Percentiles rank a stretch among this genome's conserved stretches.
These are phyloP conservation scores for Fraxinus sp. DNA, from an alignment of 305 asterid species.

Conservation along the genomic window DNA sequence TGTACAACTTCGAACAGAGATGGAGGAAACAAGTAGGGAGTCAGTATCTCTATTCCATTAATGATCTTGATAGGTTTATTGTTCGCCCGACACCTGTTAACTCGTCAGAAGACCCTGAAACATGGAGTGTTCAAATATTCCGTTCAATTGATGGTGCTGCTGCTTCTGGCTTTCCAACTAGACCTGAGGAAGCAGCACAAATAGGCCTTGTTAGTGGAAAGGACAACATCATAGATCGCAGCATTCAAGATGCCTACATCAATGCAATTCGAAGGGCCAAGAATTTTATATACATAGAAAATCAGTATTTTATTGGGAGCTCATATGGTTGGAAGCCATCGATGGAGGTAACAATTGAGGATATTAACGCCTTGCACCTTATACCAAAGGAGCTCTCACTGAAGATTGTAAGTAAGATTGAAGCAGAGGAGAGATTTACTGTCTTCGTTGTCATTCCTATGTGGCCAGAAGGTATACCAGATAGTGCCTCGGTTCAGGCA, in stretches of 20 bases:
- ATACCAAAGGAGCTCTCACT: constrained; percentile 82
- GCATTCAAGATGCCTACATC: constrained; percentile 88
- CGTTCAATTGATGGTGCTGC: constrained; percentile 85
- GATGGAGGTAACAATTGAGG: constrained; percentile 39
- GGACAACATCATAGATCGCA: constrained; percentile 61
- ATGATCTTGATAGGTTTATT: constrained; percentile 43
- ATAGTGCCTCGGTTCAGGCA: constrained; percentile 78
- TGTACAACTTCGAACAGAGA: constrained; percentile 84
- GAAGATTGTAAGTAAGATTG: constrained; percentile 76
- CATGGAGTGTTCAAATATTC: constrained; percentile 83
- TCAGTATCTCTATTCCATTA: constrained; percentile 35
- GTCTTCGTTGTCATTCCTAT: constrained; percentile 82
- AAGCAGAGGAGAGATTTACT: constrained; percentile 60
- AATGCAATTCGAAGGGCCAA: constrained; percentile 80
- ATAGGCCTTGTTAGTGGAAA: constrained; percentile 69
- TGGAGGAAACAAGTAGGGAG: constrained; percentile 67
- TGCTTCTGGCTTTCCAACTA: constrained; percentile 51
- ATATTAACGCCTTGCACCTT: constrained; percentile 69
- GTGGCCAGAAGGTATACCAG: constrained; percentile 96
- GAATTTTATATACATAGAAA: constrained; percentile 76
- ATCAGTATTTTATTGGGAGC: constrained; percentile 87
- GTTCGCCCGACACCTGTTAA: constrained; percentile 42
- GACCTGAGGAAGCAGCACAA: constrained; percentile 43
- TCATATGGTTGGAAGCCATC: constrained; percentile 64
- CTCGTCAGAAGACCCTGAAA: constrained; percentile 42